Conservation (phyloP, 78 protist genomes). For the Planoprotostelium fungivorum region DNA sequence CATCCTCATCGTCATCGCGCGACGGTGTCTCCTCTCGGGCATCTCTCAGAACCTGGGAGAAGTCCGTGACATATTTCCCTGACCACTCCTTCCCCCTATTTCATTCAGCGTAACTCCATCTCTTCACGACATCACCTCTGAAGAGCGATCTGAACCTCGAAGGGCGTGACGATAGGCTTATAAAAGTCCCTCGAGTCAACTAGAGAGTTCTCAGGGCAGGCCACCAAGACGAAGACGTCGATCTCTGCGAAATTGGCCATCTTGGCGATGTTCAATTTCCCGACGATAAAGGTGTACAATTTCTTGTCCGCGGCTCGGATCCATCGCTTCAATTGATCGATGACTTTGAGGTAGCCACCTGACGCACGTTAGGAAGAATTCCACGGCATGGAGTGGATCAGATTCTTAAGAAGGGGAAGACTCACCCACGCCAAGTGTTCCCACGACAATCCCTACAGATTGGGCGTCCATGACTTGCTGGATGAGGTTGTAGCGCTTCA, state of each 20-base stretch:
- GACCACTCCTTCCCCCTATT: slow-evolving; percentile 28
- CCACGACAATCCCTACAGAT: not conserved
- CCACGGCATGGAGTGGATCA: no score
- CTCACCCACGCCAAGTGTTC: not conserved
- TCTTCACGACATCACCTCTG: not conserved
- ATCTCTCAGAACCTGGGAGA: slow-evolving; percentile 25
- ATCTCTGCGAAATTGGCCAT: slow-evolving; percentile 84
- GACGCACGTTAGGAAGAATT: no score
- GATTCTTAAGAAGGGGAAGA: no score
- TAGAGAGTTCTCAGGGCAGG: slow-evolving; percentile 74
- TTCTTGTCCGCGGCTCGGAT: slow-evolving; percentile 47
- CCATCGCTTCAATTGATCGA: slow-evolving; percentile 25
- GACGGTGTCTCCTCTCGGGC: not conserved
- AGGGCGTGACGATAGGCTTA: slow-evolving; percentile 83
- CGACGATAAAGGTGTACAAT: slow-evolving; percentile 67
- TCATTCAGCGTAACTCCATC: not conserved
- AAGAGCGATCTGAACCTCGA: slow-evolving; percentile 69
- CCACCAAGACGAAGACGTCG: slow-evolving; percentile 70
- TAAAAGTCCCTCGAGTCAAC: slow-evolving; percentile 60
- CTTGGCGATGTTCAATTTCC: slow-evolving; percentile 79
- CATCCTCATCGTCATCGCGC: not conserved
- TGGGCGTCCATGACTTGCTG: not conserved
- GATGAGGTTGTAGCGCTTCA: not conserved
- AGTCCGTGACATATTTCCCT: slow-evolving; percentile 49
- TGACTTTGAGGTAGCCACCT: not conserved